A percentile compares a stretch with the other conserved stretches of the same genome.
Evolutionary conservation across 139 green algal genomes (phyloP).

Genomic region (Tetraselmis striata): DNA sequence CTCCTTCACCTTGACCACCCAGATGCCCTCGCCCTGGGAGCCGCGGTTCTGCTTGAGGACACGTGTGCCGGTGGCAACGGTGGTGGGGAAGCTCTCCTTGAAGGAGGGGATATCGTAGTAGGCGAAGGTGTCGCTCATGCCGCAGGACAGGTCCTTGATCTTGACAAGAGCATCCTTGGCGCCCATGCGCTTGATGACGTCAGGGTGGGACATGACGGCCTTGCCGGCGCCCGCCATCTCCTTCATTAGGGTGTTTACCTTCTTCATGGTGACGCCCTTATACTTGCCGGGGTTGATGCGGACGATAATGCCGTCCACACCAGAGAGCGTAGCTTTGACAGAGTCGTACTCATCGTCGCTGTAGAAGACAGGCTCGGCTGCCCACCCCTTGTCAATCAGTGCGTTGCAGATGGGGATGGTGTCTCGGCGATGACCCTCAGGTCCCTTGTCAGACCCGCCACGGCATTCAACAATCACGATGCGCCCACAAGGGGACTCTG

Average conservation of each 20-base stretch:
- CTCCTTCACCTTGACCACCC: conserved; percentile 29
- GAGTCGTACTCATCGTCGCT: conserved; percentile 11
- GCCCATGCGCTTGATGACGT: conserved; percentile 21
- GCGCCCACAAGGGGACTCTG: background rate
- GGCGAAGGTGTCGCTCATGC: conserved; percentile 28
- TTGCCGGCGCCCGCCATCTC: conserved; percentile 1
- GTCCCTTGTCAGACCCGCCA: conserved; percentile 27
- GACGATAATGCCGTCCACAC: conserved; percentile 19
- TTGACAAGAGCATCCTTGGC: conserved; percentile 28
- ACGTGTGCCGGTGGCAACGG: conserved; percentile 8
- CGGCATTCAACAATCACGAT: conserved; percentile 20
- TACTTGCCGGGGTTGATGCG: conserved; percentile 29
- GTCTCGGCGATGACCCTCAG: conserved; percentile 23
- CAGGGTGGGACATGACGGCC: conserved; percentile 1
- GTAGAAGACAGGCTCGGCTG: conserved; percentile 19
- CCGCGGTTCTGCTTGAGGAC: conserved; percentile 41
- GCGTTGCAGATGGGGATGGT: conserved; percentile 33
- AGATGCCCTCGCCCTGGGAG: conserved; percentile 30
- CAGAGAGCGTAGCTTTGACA: background rate
- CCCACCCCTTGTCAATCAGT: conserved; percentile 23
- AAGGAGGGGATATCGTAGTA: conserved; percentile 27
- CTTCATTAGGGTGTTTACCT: conserved; percentile 11
- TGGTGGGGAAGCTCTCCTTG: conserved; percentile 24
- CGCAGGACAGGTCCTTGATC: conserved; percentile 23
- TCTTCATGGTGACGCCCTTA: conserved; percentile 6